Base-by-base conservation (phyloP, 2,329 filamentous ascomycete species). In the Clonostachys chloroleuca region DNA sequence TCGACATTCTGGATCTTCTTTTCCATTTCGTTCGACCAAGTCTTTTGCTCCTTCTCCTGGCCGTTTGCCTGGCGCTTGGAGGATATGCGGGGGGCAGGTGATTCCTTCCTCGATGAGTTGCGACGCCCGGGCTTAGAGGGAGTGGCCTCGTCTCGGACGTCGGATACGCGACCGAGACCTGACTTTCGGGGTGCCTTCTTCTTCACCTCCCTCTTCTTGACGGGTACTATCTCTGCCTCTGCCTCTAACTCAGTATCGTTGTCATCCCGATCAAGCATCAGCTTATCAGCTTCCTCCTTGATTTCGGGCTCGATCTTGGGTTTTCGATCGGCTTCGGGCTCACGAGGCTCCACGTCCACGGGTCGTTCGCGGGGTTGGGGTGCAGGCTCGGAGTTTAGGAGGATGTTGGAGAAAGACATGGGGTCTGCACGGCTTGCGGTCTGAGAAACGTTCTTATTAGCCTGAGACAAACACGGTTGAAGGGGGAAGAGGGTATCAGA, bases 321-420 rank as follows among this genome's bases (percentile, higher is more conserved):
- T 45, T 57, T 52, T 34, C 50, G 52, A 33, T 49, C 51, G n/a
- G 42, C 50, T 24, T 56, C 54, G 16, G 50, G 45, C 34, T 53
- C 49, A 30, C 47, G 54, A n/a, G 63, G 59, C 24, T 30, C 24
- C 24, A 3, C 24, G 8, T 30, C 24, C 24, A 61, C 58, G 34
- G 58, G 59, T 39, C 36, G 36, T n/a, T 39, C 62, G 54, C 71
- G 77, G 8, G 78, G 74, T 51, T 75, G 75, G 3, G 75, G 72
- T 37, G 81, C 75, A 46, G 87, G 83, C 47, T 90, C 85, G 47
- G 87, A 78, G 55, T 82, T 91, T 5, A 90, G 92, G 40, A 97
- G 84, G 50, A 97, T 95, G 63, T 92, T 96, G 54, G 90, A 94
- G 61, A 97, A 94, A 6, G 92, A 94, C 92, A 96, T 96, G 46